Base-by-base conservation (phyloP, 2,329 filamentous ascomycete species). In the Penicillium glabrum region DNA sequence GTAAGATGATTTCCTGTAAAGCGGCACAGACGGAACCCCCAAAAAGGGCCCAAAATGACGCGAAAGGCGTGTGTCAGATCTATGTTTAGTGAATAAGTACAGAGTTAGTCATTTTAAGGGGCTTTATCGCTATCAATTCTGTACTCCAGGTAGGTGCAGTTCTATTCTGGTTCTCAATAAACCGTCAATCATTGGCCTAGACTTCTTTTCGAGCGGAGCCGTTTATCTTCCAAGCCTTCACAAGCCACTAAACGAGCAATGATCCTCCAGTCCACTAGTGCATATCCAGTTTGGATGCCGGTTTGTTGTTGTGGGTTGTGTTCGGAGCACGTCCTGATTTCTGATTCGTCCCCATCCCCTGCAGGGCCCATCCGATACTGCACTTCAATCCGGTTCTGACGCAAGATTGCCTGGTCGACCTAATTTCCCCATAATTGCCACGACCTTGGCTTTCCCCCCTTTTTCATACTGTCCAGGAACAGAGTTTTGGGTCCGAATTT, bases 351-450 rank as follows among this genome's bases (percentile, higher is more conserved):
- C 21, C 10, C 10, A 41, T 41, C 39, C 39, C 39, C 39, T 41
- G 39, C 39, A 41, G 39, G 19, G 39, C 19, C 39, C 39, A 41
- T 41, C 4, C 11, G 39, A 23, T 19, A 4, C n/a, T 39, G 1
- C 19, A n/a, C 9, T 37, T 37, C 8, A 16, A 24, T 23, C 19
- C 16, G n/a, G 29, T 35, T 35, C n/a, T 21, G 11, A 19, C 11
- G 13, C n/a, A 23, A 3, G 1, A 48, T 35, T 48, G 29, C 46
- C 46, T 27, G 27, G 46, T 48, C 29, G 46, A 33, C 29, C 21
- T 37, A 37, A 50, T 35, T 50, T 50, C 35, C 47, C 47, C 13
- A 13, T 50, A 39, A 50, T 35, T 50, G 47, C 47, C 47, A 50
- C 47, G 47, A 37, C 39, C 41, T 48, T 24, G 21, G 11, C 3